A percentile compares a stretch with the other conserved stretches of the same genome.
Evolutionary conservation across 345 rosid species (phyloP).

Genomic region (Trapa incisa): DNA sequence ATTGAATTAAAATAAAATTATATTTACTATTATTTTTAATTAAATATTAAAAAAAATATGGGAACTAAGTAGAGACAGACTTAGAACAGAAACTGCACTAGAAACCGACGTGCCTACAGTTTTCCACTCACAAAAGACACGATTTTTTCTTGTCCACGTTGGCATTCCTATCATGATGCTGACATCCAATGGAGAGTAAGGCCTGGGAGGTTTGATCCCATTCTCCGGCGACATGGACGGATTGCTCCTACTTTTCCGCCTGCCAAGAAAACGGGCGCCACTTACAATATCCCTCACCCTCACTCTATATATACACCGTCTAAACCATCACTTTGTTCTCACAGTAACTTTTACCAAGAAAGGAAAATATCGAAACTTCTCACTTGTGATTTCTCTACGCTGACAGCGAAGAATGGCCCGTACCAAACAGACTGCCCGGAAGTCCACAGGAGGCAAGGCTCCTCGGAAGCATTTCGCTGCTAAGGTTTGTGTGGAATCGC

Average conservation of each 20-base stretch:
- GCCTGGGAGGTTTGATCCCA: background rate
- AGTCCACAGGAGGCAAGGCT: constrained; percentile 59
- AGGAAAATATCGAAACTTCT: background rate
- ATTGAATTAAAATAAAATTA: too few species aligned
- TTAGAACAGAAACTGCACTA: too few species aligned
- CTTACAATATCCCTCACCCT: background rate
- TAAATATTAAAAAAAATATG: too few species aligned
- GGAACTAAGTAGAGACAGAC: too few species aligned
- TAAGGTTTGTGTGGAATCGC: constrained; percentile 19
- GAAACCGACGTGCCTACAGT: background rate
- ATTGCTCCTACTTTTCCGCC: background rate
- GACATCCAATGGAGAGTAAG: background rate
- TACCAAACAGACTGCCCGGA: constrained; percentile 51
- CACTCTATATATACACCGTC: background rate
- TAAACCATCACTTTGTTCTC: too few species aligned
- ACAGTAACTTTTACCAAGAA: background rate
- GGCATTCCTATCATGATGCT: constrained; percentile 18
- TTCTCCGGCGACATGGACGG: background rate
- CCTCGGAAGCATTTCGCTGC: constrained; percentile 63
- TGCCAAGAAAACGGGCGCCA: background rate
- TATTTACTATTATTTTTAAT: too few species aligned
- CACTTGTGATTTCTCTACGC: background rate
- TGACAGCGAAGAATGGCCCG: constrained; percentile 26
- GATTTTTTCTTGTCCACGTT: constrained; percentile 10
- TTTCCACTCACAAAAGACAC: constrained; percentile 13